These are phyloP conservation scores for Jatropha multifida DNA, from an alignment of 441 rosid species.

Conservation along the genomic window DNA sequence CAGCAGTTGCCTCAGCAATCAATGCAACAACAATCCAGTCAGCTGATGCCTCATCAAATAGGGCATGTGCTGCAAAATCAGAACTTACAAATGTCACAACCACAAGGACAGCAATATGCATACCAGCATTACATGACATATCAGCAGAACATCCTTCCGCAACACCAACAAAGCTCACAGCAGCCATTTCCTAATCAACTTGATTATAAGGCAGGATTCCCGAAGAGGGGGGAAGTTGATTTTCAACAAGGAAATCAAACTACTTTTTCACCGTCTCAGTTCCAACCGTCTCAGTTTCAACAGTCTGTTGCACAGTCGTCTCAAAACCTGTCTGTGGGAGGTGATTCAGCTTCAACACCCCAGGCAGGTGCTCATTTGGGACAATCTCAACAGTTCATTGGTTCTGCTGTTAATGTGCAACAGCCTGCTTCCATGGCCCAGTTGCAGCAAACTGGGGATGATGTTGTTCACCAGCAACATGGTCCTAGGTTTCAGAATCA, in stretches of 20 bases:
- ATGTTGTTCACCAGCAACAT: slow-evolving; percentile 54
- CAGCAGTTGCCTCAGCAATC: slow-evolving; percentile 54
- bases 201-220: slow-evolving; percentile 42
- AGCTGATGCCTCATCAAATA: slow-evolving; percentile 41
- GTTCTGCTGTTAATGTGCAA: slow-evolving; percentile 50
- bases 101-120: slow-evolving; percentile 54
- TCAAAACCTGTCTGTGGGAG: slow-evolving; percentile 48
- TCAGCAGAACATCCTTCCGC: slow-evolving; percentile 52
- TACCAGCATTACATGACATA: slow-evolving; percentile 51
- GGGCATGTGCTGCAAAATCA: slow-evolving; percentile 45
- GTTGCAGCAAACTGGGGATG: slow-evolving; percentile 54
- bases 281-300: slow-evolving; percentile 40
- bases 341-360: slow-evolving; percentile 39
- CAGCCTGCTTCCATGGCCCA: slow-evolving; percentile 43
- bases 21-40: slow-evolving; percentile 42
- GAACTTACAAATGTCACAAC: slow-evolving; percentile 42
- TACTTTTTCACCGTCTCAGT: slow-evolving; percentile 47
- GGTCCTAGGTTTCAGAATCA: slow-evolving; percentile 61
- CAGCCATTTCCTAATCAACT: slow-evolving; percentile 52
- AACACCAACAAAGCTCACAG: slow-evolving; percentile 49
- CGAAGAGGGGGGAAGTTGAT: slow-evolving; percentile 61
- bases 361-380: slow-evolving; percentile 46
- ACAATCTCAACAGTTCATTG: slow-evolving; percentile 57
- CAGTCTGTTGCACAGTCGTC: slow-evolving; percentile 50
- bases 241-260: slow-evolving; percentile 52